phyloP scores from a whole-genome alignment of 2,329 filamentous ascomycete species.

The Colletotrichum plurivorum region DNA sequence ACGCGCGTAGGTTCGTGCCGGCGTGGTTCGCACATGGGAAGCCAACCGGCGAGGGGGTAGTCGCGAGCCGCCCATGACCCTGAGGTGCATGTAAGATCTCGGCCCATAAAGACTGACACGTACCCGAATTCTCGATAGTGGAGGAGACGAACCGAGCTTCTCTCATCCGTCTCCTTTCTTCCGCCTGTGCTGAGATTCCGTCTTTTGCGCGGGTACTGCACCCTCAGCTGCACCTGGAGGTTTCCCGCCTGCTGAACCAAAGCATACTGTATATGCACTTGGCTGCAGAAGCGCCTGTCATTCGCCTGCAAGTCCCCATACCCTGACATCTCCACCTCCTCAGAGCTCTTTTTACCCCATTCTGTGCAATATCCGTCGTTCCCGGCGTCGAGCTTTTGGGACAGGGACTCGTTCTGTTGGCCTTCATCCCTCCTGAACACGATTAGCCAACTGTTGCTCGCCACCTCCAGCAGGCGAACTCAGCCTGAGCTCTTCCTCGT shows the following conservation, averaged over 20 bases:
- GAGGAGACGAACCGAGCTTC: neutral
- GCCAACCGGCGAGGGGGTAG: slow-evolving; percentile 1
- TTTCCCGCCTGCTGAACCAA: neutral
- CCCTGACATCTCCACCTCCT: slow-evolving; percentile 6
- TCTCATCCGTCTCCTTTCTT: neutral
- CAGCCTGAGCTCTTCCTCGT: neutral
- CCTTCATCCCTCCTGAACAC: neutral
- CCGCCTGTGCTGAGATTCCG: neutral
- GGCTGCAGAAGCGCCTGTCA: slow-evolving; percentile 17
- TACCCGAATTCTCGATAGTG: neutral
- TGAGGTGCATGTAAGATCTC: slow-evolving; percentile 9
- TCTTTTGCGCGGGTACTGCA: neutral
- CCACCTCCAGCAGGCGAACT: neutral
- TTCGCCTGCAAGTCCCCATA: neutral
- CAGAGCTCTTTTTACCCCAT: neutral
- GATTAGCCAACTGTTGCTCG: neutral
- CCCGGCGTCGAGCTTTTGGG: neutral
- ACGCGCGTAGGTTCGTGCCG: slow-evolving; percentile 9
- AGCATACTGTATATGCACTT: slow-evolving; percentile 18
- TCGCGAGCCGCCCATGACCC: slow-evolving; percentile 13
- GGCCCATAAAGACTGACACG: slow-evolving; percentile 22
- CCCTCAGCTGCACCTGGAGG: neutral
- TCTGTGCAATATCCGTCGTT: neutral
- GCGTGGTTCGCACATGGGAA: slow-evolving; percentile 16
- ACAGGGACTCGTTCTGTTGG: neutral